These are phyloP conservation scores for Podospora appendiculata DNA, from an alignment of 495 filamentous ascomycete species.

Conservation along the genomic window DNA sequence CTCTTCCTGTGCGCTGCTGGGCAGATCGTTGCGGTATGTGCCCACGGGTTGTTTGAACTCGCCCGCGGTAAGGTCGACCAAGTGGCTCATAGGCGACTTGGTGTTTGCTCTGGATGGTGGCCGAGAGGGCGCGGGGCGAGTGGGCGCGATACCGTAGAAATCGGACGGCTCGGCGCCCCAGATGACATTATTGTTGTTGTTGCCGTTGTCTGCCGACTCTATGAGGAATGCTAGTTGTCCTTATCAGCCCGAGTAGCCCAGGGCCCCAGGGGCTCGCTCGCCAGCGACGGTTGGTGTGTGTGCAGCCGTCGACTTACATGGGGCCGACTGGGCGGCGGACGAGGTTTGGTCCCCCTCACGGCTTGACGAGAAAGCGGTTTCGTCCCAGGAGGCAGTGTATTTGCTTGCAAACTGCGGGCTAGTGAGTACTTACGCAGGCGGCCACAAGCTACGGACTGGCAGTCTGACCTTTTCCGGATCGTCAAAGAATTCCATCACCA, in stretches of 20 bases:
- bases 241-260: no score
- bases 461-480: conserved; percentile 28
- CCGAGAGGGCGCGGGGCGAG: conserved; percentile 47
- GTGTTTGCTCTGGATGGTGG: conserved; percentile 61
- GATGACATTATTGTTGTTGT: conserved; percentile 21
- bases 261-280: no score
- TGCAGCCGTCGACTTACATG: no score
- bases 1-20: conserved; percentile 20
- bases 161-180: conserved; percentile 31
- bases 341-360: conserved; percentile 32
- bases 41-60: not conserved
- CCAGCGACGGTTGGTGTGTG: no score
- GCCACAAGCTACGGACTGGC: not conserved
- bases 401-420: conserved; percentile 19
- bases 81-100: conserved; percentile 33
- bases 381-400: conserved; percentile 35
- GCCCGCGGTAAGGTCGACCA: conserved; percentile 24
- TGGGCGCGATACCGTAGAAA: not conserved
- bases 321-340: conserved; percentile 2
- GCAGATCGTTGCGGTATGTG: conserved; percentile 12
- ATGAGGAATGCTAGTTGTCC: conserved; percentile 45
- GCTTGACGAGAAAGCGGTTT: conserved; percentile 33
- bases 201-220: conserved; percentile 39
- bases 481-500: conserved; percentile 40
- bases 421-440: conserved; percentile 6